These are phyloP conservation scores for Spiraea crenata DNA, from an alignment of 331 rosid genomes.

Conservation along the genomic window DNA sequence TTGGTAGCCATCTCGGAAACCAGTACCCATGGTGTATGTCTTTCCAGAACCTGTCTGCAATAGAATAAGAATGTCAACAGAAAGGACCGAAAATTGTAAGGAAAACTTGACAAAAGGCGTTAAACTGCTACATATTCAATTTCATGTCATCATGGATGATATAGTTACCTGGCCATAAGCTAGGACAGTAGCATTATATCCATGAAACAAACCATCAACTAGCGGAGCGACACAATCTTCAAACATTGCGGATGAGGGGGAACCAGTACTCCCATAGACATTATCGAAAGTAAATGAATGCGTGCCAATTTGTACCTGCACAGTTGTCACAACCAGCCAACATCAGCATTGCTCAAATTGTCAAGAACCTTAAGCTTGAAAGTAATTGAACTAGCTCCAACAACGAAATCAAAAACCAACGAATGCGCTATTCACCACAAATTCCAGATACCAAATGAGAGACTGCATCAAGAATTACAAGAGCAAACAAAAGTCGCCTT, in stretches of 20 bases:
- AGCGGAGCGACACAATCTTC: conserved; percentile 86
- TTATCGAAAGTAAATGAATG: conserved; percentile 98
- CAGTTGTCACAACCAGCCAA: conserved; percentile 17
- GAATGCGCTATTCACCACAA: not conserved
- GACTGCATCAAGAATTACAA: not conserved
- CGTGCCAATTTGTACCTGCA: conserved; percentile 92
- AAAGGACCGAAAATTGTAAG: conserved; percentile 6
- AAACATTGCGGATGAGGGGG: conserved; percentile 79
- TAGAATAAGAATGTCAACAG: conserved; percentile 38
- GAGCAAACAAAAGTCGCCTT: not conserved
- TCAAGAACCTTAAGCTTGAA: not conserved
- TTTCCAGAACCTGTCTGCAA: conserved; percentile 99
- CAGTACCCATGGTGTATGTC: conserved; percentile 99
- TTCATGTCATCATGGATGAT: conserved; percentile 6
- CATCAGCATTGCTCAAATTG: not conserved
- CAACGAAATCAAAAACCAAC: not conserved
- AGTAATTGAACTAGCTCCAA: not conserved
- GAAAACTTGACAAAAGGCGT: not conserved
- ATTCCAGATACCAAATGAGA: not conserved
- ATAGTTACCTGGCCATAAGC: conserved; percentile 95
- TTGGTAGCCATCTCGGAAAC: conserved; percentile 81
- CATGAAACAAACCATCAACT: conserved; percentile 94
- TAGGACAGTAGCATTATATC: conserved; percentile 99
- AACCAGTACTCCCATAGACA: conserved; percentile 90
- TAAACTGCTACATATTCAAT: conserved; percentile 19